Evolutionary conservation across 2,329 filamentous ascomycete species (phyloP).

Genomic region (Pseudocercospora cruenta): DNA sequence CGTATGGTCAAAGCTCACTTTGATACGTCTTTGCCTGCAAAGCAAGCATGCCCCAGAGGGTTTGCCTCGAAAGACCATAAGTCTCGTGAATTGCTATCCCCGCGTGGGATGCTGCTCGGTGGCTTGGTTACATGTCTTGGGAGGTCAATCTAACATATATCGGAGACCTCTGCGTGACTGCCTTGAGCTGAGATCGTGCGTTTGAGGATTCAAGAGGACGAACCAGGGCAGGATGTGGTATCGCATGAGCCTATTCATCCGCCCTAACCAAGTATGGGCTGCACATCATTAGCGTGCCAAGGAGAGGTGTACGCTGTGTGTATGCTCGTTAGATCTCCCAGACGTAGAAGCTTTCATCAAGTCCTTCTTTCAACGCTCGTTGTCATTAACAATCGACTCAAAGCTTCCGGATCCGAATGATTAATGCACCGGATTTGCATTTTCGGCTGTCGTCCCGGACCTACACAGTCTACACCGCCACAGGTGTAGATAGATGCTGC

Average conservation of each 20-base stretch:
- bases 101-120: not conserved
- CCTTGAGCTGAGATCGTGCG: not conserved
- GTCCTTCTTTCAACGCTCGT: too few species aligned
- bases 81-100: not conserved
- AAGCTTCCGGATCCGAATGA: not conserved
- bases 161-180: not conserved
- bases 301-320: not conserved
- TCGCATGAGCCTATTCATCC: not conserved
- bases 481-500: not conserved
- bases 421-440: not conserved
- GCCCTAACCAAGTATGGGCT: not conserved
- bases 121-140: not conserved
- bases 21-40: not conserved
- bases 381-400: not conserved
- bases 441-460: not conserved
- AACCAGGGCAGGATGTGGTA: not conserved
- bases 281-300: not conserved
- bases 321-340: not conserved
- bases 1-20: not conserved
- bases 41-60: conserved; percentile 3
- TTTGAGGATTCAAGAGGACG: not conserved
- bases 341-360: not conserved
- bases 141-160: not conserved
- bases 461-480: not conserved
- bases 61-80: not conserved